Evolutionary conservation across 352 stramenopile species (phyloP).

Genomic region (Phytophthora tentaculata): DNA sequence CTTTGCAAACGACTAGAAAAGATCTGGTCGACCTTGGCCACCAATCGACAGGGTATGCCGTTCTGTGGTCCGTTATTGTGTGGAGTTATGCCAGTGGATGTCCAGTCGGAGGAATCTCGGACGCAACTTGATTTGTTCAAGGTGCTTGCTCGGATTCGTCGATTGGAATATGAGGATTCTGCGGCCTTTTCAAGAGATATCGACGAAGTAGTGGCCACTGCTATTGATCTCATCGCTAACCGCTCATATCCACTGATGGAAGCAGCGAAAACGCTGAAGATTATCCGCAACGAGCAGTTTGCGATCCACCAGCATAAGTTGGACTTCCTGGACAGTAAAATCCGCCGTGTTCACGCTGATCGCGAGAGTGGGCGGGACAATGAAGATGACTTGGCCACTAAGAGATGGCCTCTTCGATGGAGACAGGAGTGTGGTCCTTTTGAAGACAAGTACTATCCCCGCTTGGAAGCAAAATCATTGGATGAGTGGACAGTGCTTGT

Average conservation of each 20-base stretch:
- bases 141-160: constrained; percentile 74
- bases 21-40: constrained; percentile 86
- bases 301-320: constrained; percentile 72
- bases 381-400: constrained; percentile 23
- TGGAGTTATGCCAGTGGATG: constrained; percentile 52
- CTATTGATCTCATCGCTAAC: constrained; percentile 63
- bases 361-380: constrained; percentile 26
- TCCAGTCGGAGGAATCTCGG: constrained; percentile 23
- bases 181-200: constrained; percentile 70
- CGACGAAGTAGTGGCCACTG: constrained; percentile 64
- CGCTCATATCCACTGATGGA: constrained; percentile 71
- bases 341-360: constrained; percentile 52
- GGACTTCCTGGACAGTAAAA: constrained; percentile 65
- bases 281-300: constrained; percentile 83
- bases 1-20: constrained; percentile 81
- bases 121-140: constrained; percentile 69
- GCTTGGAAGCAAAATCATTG: constrained; percentile 67
- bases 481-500: constrained; percentile 83
- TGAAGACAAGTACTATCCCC: constrained; percentile 67
- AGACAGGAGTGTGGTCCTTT: constrained; percentile 78
- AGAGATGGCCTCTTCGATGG: constrained; percentile 74
- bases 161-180: constrained; percentile 74
- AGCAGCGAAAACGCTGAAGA: constrained; percentile 70
- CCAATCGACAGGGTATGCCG: constrained; percentile 84
- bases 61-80: constrained; percentile 81